A percentile compares a stretch with the other conserved stretches of the same genome.
Evolutionary conservation across 140 eudicot genomes (phyloP).

Genomic region (Stevia rebaudiana): DNA sequence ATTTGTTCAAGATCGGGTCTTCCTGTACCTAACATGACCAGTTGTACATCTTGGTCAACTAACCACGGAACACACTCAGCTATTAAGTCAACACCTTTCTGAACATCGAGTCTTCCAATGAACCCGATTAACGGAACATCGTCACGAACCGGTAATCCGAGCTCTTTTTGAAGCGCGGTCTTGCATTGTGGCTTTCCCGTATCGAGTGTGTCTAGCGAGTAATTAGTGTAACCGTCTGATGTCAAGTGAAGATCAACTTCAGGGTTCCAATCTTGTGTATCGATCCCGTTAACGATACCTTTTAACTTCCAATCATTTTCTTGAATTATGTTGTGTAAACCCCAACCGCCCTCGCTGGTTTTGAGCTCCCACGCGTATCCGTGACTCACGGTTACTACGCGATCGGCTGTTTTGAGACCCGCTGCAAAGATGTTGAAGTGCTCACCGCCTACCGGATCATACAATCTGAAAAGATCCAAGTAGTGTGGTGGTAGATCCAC

Average conservation of each 20-base stretch:
- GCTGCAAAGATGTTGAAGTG: slow-evolving; percentile 94
- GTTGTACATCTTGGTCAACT: slow-evolving; percentile 74
- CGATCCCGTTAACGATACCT: slow-evolving; percentile 89
- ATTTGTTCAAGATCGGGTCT: slow-evolving; percentile 73
- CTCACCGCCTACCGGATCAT: slow-evolving; percentile 91
- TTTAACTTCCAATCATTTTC: slow-evolving; percentile 83
- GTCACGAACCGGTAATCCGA: slow-evolving; percentile 60
- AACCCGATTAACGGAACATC: slow-evolving; percentile 77
- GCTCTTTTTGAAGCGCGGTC: slow-evolving; percentile 72
- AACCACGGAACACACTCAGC: slow-evolving; percentile 84
- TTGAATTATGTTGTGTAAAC: slow-evolving; percentile 65
- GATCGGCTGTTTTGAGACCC: slow-evolving; percentile 82
- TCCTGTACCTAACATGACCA: slow-evolving; percentile 84
- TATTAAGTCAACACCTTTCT: slow-evolving; percentile 83
- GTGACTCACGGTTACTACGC: slow-evolving; percentile 83
- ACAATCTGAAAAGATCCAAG: slow-evolving; percentile 62
- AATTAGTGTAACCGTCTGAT: slow-evolving; percentile 76
- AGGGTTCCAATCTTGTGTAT: slow-evolving; percentile 81
- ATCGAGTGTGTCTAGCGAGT: slow-evolving; percentile 59
- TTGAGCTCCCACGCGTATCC: slow-evolving; percentile 95
- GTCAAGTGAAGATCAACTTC: slow-evolving; percentile 56
- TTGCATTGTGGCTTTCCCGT: slow-evolving; percentile 82
- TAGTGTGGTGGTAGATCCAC: slow-evolving; percentile 88
- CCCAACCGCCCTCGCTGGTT: slow-evolving; percentile 93
- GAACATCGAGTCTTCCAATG: slow-evolving; percentile 79